Conservation (phyloP, 441 rosid genomes). For the Euphorbia neoarborescens region DNA sequence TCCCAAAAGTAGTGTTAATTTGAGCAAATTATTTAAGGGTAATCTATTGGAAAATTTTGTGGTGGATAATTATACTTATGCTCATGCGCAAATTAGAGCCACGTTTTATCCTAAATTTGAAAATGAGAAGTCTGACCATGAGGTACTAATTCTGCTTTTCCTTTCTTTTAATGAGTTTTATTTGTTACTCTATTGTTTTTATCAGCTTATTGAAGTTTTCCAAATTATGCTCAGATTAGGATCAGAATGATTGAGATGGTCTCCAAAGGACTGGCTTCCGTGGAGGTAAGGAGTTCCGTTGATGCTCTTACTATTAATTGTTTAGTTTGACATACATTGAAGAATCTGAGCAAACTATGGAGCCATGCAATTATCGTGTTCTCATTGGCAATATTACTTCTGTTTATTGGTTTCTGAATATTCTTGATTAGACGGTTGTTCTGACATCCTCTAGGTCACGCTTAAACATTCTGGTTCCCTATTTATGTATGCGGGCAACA, state of each 20-base stretch:
- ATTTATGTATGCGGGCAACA: conserved; percentile 86
- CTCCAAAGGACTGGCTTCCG: conserved; percentile 60
- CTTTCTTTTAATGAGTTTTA: background rate
- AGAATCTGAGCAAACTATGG: background rate
- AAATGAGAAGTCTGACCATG: conserved; percentile 95
- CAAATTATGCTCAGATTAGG: conserved; percentile 48
- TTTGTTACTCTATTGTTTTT: background rate
- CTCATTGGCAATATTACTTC: background rate
- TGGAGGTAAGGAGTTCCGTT: conserved; percentile 53
- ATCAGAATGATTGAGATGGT: conserved; percentile 81
- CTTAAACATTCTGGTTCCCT: conserved; percentile 97
- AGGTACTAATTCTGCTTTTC: conserved; percentile 32
- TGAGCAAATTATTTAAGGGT: conserved; percentile 42
- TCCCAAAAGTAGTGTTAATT: conserved; percentile 22
- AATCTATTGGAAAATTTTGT: conserved; percentile 46
- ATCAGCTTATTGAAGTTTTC: background rate
- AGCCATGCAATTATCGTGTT: conserved; percentile 4
- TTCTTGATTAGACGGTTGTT: conserved; percentile 11
- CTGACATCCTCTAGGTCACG: conserved; percentile 56
- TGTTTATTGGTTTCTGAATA: background rate
- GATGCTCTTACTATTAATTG: conserved; percentile 14
- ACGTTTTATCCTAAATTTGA: conserved; percentile 95
- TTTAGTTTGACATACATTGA: background rate
- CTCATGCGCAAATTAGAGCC: conserved; percentile 77
- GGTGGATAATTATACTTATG: conserved; percentile 56